Conservation (phyloP, 208 protist species). For the Naegleria lovaniensis region DNA sequence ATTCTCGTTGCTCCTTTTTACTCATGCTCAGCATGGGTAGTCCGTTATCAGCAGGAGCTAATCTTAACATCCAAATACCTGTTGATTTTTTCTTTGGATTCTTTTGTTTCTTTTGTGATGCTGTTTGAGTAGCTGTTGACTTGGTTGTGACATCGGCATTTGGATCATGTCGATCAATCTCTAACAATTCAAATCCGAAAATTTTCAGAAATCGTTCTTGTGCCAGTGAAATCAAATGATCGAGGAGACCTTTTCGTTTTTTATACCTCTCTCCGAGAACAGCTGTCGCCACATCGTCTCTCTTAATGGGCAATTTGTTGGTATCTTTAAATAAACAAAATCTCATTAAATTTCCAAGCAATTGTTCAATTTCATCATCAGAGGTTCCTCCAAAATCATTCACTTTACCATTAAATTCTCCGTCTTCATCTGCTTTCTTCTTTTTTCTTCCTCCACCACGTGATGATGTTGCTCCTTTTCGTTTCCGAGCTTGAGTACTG, state of each 20-base stretch:
- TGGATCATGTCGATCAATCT: neutral
- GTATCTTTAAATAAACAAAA: neutral
- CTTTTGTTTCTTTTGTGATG: neutral
- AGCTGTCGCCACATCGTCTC: neutral
- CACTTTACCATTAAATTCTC: neutral
- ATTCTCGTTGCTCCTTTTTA: neutral
- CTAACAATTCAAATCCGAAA: conserved; percentile 9
- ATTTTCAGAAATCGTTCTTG: neutral
- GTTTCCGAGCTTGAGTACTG: neutral
- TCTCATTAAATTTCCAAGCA: neutral
- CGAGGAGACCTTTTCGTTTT: neutral
- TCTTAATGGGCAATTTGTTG: neutral
- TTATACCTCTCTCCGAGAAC: neutral
- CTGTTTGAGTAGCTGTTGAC: neutral
- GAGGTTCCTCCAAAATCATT: neutral
- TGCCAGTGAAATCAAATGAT: neutral
- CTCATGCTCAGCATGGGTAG: neutral
- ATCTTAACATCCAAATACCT: neutral
- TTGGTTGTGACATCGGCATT: neutral
- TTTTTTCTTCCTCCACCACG: neutral
- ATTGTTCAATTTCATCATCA: neutral
- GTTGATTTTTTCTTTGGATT: neutral
- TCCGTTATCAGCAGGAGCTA: neutral
- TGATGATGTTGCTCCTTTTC: neutral
- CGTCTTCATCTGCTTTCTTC: neutral